Base-by-base conservation (phyloP, 1,284 basidiomycete genomes). In the Polyporus tsugae region DNA sequence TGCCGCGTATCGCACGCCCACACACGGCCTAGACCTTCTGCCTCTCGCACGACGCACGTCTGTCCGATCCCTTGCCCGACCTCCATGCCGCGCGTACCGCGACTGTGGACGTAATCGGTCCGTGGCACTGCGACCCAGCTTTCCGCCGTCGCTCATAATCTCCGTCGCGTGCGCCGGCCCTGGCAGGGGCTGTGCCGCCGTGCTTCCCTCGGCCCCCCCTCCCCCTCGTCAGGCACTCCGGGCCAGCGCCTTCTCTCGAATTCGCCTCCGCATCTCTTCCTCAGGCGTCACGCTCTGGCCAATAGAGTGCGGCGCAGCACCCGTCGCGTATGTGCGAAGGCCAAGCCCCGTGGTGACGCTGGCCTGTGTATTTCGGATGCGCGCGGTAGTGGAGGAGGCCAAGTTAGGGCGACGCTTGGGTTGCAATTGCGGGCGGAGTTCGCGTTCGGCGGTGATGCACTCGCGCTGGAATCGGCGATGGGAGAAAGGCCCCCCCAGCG, bases 231-330 rank as follows among this genome's bases (percentile, higher is more conserved):
- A 25, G 22, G 44, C 44, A 46, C 44, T n/a, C 44, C n/a, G 6
- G 19, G 15, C 41, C 41, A 42, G 41, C 41, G 41, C 46, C 46
- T 49, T 49, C 46, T 25, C 46, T 9, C 44, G 4, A 17, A 17
- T 42, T 42, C 22, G 13, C 52, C 22, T 55, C 29, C 29, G 33
- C 52, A 55, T 55, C 52, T 55, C 52, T 55, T 35, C 52, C 52
- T 55, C 52, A 33, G 52, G 46, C 46, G 46, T 25, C 46, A 25
- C 46, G 22, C 46, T 19, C 52, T 35, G 29, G 10, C 52, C 52
- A 35, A 55, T 35, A 15, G 33, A 35, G 33, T 55, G 52, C 29
- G 7, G 13, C 29, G 52, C 52, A 55, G 52, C 52, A 33, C 39
- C 39, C 29, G 29, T 29, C 46, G 46, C 22, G 22, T 25, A 44